Evolutionary conservation across 768 basidiomycete genomes (phyloP), one percentile per base, ranked within the genome.

Genomic region (Amanita polypyramis): DNA sequence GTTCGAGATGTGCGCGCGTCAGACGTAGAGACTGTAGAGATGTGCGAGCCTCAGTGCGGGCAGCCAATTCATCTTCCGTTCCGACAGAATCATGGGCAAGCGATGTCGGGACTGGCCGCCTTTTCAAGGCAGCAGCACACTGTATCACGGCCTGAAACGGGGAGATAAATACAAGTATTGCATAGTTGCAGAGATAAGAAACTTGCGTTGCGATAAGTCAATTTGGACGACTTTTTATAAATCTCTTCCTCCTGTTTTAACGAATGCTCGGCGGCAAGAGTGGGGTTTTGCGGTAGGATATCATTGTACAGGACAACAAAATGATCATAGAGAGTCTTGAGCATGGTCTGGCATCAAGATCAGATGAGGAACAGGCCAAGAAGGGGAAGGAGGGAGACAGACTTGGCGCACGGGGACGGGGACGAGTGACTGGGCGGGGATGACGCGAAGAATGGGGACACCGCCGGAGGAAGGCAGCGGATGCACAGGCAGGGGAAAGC

Each of bases 141-240:
- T 72, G 71, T 20, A 76, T 77, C 8, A 75, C 63, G 12, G 75
- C 75, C 75, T 77, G 54, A 15, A 38, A 25, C 43, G 46, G 43
- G 17, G 30, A 61, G 41, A 59, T 51, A 45, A 35, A 45, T 21
- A 47, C 32, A 41, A n/a, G 32, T 8, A 20, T 37, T 7, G 17
- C 4, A 32, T 17, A 45, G 40, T 5, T 32, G 11, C 33, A 8
- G n/a, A 33, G 36, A 35, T 25, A 27, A 27, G 25, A 32, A 12
- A 57, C 77, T 53, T 58, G 87, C 88, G 67, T 85, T 85, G 43
- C 89, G 84, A 63, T 95, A 95, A 0, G 89, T 89, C 40, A 77
- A 61, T 62, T 87, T 90, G 45, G 72, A 82, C 0, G 85, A 77
- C 52, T 77, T 79, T 20, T 69, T 70, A 63, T 91, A 92, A 0